Base-by-base conservation (phyloP, 768 basidiomycete species). In the Termitomyces sp. region DNA sequence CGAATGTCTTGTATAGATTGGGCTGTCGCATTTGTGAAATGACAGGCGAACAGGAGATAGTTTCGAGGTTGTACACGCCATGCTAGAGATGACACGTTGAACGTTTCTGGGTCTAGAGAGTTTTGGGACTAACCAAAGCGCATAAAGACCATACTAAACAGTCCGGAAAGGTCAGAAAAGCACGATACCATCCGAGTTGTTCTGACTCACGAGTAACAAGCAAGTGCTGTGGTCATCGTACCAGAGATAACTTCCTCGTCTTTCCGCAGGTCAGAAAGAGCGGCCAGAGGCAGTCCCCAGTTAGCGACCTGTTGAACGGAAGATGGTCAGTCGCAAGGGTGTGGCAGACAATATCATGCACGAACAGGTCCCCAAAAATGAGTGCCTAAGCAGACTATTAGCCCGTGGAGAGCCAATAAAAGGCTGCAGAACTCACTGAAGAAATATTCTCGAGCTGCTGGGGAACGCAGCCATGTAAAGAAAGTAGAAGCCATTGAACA, bases 171-270 rank as follows among this genome's bases (percentile, higher is more conserved):
- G 33, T 40, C 18, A 56, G 60, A 60, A 63, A 44, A 64, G 51
- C 38, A 48, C 44, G 9, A 58, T 32, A 13, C 55, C 56, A 45
- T 22, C 22, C 46, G 54, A 63, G 48, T 50, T 62, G 35, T n/a
- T 62, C 38, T n/a, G 52, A 89, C 94, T 77, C 71, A 98, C 96
- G 96, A 98, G 76, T 99, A 99, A 61, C 80, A 82, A 9, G 87
- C 84, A 45, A 99, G 83, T 24, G 96, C 92, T 49, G 92, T 86
- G 2, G 94, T 96, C 96, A 99, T 99, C 38, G 94, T 85, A 16
- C 96, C 96, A 54, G 96, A 98, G 67, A 99, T 99, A 71, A 94
- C 83, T 68, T 97, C 93, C 74, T 97, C 94, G 84, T 98, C 94
- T 72, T 95, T 97, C 65, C 78, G 81, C 70, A 98, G 78, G 78